Base-by-base conservation (phyloP, 306 rosid species). In the Ceratonia siliqua region DNA sequence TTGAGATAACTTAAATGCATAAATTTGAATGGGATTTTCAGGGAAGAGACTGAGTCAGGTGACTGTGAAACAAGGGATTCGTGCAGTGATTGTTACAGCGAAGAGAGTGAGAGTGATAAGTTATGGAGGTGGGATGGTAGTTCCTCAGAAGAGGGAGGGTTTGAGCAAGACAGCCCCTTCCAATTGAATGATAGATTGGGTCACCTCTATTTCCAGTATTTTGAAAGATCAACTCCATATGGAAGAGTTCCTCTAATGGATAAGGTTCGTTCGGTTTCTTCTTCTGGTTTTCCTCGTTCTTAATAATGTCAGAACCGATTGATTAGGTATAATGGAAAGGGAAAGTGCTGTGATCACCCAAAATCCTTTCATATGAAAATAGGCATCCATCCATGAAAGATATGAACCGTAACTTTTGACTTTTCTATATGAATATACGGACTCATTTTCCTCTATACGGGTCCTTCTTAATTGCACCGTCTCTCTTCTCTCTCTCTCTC, bases 191-290 rank as follows among this genome's bases (percentile, higher is more conserved):
- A 90, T 21, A 84, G 99, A 81, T 81, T 92, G 76, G 99, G 99
- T 1, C 39, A 68, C 55, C 94, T 76, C 52, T 92, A 92, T 71
- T 89, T 86, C 68, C 89, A 92, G 69, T 90, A 92, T 76, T 92
- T 92, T 83, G 99, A 95, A 84, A 92, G 85, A 87, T 88, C 98
- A 45, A 86, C 97, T 78, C 99, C 99, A 0, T 92, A 92, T 84
- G 98, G 92, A 10, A 89, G 99, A 86, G 92, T 89, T 65, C 99
- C 99, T 79, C 86, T 95, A 12, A 87, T 89, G 89, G 99, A 95
- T 82, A 92, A 95, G 99, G 99, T 91, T 7, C 42, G 21, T 49
- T 52, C 32, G 41, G 38, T 39, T 45, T 49, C 5, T 20, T 45
- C 12, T 24, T 65, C 42, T 77, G 27, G 5, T 52, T 70, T 62